Base-by-base conservation (phyloP, 768 basidiomycete species). In the Chalciporus piperatus region DNA sequence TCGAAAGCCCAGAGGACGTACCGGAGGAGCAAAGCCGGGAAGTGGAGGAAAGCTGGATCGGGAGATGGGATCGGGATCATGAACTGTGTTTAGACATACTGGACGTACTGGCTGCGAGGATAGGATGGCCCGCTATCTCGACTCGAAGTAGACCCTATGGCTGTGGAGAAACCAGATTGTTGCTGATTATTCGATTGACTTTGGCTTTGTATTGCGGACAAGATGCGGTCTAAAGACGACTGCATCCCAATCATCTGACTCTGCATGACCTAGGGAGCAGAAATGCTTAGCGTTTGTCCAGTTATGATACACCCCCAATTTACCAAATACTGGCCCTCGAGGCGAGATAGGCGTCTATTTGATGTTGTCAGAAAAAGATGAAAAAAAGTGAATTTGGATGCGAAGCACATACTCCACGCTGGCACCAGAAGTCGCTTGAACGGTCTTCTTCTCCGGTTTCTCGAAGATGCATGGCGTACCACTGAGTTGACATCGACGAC, bases 181-280 rank as follows among this genome's bases (percentile, higher is more conserved):
- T 66, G 73, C 45, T 71, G 70, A 16, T 40, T 58, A 53, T 47
- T 64, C 39, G 65, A 56, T 47, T 72, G 75, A 39, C 59, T 60
- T 58, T 72, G 75, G 39, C 46, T 62, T 60, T 81, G 87, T 51
- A 92, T 75, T 3, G 81, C 84, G 41, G 78, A 73, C 48, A 93
- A 72, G 64, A 93, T 93, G 46, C 91, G 81, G 70, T 93, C 91
- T 56, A 93, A 69, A 22, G 90, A 87, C 6, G 89, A 87, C 70
- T 93, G 92, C 86, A 93, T 89, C 60, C 91, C 91, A 60, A 93
- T 92, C 88, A 93, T 92, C 67, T 92, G 91, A 71, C 89, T 90
- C 68, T 93, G 89, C 82, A 93, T 89, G 59, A 91, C 86, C 89
- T 90, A 55, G 38, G 33, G 54, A 51, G 20, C 17, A 16, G 32